Evolutionary conservation across 1,139 yeast species (phyloP), one percentile per base, ranked within the genome.

Genomic region (Kurtzmaniella quercitrusa): DNA sequence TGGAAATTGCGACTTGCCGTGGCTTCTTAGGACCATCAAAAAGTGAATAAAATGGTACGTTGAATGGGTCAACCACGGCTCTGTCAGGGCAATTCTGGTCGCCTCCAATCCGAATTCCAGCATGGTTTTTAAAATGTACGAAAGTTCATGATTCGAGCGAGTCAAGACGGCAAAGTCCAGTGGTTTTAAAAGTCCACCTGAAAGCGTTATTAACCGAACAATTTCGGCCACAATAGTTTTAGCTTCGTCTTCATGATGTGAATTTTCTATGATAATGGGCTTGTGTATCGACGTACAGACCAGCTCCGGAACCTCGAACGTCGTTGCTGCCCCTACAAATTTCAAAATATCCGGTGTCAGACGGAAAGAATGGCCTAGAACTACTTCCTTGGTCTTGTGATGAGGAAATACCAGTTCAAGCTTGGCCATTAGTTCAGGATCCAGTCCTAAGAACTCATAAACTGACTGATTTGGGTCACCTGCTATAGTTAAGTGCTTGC

Each of bases 381-480:
- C 48, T 2, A 72, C 50, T 32, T 63, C 63, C 3, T 55, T 54
- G 1, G 66, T 49, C 1, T 51, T 39, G 34, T 56, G 50, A 1
- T 56, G 53, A 1, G 63, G 59, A 33, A 74, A 58, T 1, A 60
- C 61, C 4, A 43, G 21, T 8, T 50, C 52, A 18, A 71, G 47
- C 3, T 51, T 45, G 15, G 51, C 42, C 53, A 71, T 59, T 14
- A 64, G 47, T 7, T 55, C 51, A 0, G 72, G 71, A 37, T 68
- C 65, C 1, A 82, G 69, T 0, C 88, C 88, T 33, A 82, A 54
- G 55, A 84, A 85, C 22, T 71, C 80, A 56, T 82, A 86, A 18
- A 86, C 82, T 42, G 85, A 76, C 57, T 86, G 95, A 55, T 82
- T 72, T 1, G 81, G 78, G 57, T 86, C 95, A 1, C 94, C 94